Conservation (phyloP, 2,329 filamentous ascomycete species). For the Gliomastix tumulicola region DNA sequence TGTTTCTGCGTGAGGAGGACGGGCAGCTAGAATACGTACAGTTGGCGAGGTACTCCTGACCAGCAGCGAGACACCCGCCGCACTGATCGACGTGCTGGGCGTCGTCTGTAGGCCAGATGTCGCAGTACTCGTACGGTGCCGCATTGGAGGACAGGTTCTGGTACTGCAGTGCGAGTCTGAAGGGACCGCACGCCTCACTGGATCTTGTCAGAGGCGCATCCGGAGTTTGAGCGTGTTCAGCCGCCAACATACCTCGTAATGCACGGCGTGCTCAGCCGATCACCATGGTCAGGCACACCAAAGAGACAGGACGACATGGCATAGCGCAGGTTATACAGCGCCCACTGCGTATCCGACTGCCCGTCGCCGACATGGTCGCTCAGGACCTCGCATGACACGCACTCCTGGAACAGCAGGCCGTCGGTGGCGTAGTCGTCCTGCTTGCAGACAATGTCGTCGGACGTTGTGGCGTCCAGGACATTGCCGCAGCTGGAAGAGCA, state of each 20-base stretch:
- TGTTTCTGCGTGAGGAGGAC: too few species aligned
- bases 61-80: constrained; percentile 34
- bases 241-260: constrained; percentile 36
- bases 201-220: too few species aligned
- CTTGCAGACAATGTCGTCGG: constrained; percentile 40
- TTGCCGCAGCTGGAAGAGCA: constrained; percentile 48
- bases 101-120: constrained; percentile 32
- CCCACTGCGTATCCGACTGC: constrained; percentile 44
- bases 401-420: constrained; percentile 44
- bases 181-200: constrained; percentile 45
- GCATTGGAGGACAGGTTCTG: constrained; percentile 38
- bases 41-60: constrained; percentile 40
- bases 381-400: constrained; percentile 42
- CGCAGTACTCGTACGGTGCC: constrained; percentile 47
- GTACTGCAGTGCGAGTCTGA: constrained; percentile 38
- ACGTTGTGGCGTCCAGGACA: constrained; percentile 35
- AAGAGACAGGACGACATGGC: constrained; percentile 49
- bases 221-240: too few species aligned
- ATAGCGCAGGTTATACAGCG: constrained; percentile 51
- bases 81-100: constrained; percentile 31
- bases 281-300: constrained; percentile 33
- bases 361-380: constrained; percentile 37
- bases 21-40: constrained; percentile 31
- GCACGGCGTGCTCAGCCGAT: constrained; percentile 37
- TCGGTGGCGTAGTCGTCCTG: constrained; percentile 27